Evolutionary conservation across 2,329 filamentous ascomycete species (phyloP), one percentile per base, ranked within the genome.

Genomic region (Fusarium haematococcum): DNA sequence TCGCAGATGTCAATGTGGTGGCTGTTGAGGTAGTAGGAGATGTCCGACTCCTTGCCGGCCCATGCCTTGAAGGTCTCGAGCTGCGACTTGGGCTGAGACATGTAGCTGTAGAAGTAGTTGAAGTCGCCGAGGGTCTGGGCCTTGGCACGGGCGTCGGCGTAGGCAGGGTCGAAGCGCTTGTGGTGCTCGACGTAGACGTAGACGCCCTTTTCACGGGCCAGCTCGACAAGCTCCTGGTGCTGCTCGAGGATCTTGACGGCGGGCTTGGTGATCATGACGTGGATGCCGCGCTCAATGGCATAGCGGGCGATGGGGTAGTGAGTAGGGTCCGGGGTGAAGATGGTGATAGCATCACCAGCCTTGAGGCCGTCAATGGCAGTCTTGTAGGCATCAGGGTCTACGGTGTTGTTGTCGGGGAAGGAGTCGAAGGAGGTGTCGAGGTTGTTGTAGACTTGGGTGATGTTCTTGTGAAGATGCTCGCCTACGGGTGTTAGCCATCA

Each of bases 81-180:
- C 85, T 97, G 95, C 60, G 89, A 94, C 86, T 97, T 97, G 70
- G 93, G 94, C 87, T 98, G 95, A 59, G 92, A 94, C 95, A 98
- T 97, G 89, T 98, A 98, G 78, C 91, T 93, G 89, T 98, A 98
- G 83, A 97, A 98, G 88, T 98, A 98, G 88, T 97, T 98, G 91
- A 98, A 98, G 85, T 98, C 95, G 74, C 95, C 95, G 9, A 98
- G 87, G 63, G 88, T 91, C 80, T 90, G 86, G 16, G 94, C 94
- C 77, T 93, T 91, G 85, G 92, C 92, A 59, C 92, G 90, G 16
- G 96, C 96, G 82, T 98, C 95, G 16, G 94, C 91, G 86, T 98
- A 98, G 25, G 95, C 95, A 2, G 95, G 95, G 82, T 98, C 95
- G 85, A 92, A 98, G 67, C 96, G 94, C 88, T 98, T 98, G 89